phyloP scores from a whole-genome alignment of 1,284 basidiomycete genomes.

The Cystobasidiaceae sp. region DNA sequence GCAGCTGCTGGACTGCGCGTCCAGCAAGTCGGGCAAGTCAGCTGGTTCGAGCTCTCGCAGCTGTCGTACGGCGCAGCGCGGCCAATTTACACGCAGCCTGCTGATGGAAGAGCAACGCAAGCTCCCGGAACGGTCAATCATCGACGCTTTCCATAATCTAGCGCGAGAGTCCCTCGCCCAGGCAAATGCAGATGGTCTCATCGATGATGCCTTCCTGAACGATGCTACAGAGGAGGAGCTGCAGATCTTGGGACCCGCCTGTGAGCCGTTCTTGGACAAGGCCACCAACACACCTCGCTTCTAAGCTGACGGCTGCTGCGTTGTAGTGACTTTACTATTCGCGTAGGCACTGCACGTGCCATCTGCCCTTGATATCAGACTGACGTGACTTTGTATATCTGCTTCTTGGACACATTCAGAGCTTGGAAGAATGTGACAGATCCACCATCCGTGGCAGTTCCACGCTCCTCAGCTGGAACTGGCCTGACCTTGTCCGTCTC shows the following conservation, averaged over 20 bases:
- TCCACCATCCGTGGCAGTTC: constrained; percentile 10
- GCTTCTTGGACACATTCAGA: background rate
- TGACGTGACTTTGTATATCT: too few relatives aligned
- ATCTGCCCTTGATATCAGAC: too few relatives aligned
- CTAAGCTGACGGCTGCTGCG: background rate
- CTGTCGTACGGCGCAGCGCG: too few relatives aligned
- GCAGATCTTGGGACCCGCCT: constrained; percentile 14
- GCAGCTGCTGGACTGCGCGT: too few relatives aligned
- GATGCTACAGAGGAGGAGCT: constrained; percentile 4
- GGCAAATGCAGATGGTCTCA: constrained; percentile 5
- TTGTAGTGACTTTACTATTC: constrained; percentile 12
- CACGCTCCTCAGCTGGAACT: background rate
- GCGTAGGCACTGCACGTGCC: too few relatives aligned
- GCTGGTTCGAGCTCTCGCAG: too few relatives aligned
- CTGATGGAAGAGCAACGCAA: background rate
- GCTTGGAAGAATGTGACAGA: constrained; percentile 1
- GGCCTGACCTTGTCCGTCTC: constrained; percentile 5
- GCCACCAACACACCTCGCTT: too few relatives aligned
- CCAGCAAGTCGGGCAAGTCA: too few relatives aligned
- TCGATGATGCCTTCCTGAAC: constrained; percentile 15
- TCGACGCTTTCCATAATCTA: constrained; percentile 24
- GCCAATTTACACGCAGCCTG: background rate
- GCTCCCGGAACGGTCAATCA: constrained; percentile 13
- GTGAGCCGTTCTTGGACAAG: background rate
- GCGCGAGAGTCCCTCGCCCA: background rate